These are phyloP conservation scores for Neurospora africana DNA, from an alignment of 495 filamentous ascomycete genomes.

Conservation along the genomic window DNA sequence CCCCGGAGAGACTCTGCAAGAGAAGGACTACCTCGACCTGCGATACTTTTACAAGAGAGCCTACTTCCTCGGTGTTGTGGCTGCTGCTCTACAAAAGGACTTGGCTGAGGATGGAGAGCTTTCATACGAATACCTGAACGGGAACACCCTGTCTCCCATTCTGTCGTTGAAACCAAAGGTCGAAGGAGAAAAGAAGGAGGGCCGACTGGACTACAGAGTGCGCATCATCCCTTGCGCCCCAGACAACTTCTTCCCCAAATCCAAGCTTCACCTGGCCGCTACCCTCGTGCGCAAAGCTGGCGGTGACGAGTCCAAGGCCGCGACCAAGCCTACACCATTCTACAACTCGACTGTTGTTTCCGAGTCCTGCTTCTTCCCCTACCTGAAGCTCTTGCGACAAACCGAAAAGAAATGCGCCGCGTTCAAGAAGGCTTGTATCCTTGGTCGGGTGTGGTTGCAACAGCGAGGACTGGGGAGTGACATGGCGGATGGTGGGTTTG, in stretches of 20 bases:
- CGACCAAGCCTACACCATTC: slow-evolving; percentile 55
- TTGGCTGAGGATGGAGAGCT: slow-evolving; percentile 43
- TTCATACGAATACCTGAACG: slow-evolving; percentile 59
- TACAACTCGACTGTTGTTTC: slow-evolving; percentile 81
- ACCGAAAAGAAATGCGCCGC: slow-evolving; percentile 54
- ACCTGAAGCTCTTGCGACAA: slow-evolving; percentile 60
- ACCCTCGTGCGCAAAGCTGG: slow-evolving; percentile 52
- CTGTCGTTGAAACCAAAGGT: slow-evolving; percentile 39
- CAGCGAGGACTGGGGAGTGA: slow-evolving; percentile 69
- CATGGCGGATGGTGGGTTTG: slow-evolving; percentile 74
- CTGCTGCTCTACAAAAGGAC: slow-evolving; percentile 51
- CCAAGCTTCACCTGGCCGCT: slow-evolving; percentile 58
- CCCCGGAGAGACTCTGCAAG: slow-evolving; percentile 69
- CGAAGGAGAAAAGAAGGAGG: slow-evolving; percentile 8
- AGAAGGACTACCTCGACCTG: slow-evolving; percentile 89
- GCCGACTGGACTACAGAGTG: slow-evolving; percentile 45
- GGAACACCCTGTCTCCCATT: slow-evolving; percentile 67
- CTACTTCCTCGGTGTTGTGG: slow-evolving; percentile 77
- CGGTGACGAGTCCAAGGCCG: slow-evolving; percentile 21
- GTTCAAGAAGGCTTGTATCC: slow-evolving; percentile 72
- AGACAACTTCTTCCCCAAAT: slow-evolving; percentile 51
- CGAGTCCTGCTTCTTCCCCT: slow-evolving; percentile 61
- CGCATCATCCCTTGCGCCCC: slow-evolving; percentile 67
- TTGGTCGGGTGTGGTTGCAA: slow-evolving; percentile 79
- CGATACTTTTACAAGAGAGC: slow-evolving; percentile 92